These are phyloP conservation scores for Nemania diffusa DNA, from an alignment of 2,329 filamentous ascomycete genomes.

Conservation along the genomic window DNA sequence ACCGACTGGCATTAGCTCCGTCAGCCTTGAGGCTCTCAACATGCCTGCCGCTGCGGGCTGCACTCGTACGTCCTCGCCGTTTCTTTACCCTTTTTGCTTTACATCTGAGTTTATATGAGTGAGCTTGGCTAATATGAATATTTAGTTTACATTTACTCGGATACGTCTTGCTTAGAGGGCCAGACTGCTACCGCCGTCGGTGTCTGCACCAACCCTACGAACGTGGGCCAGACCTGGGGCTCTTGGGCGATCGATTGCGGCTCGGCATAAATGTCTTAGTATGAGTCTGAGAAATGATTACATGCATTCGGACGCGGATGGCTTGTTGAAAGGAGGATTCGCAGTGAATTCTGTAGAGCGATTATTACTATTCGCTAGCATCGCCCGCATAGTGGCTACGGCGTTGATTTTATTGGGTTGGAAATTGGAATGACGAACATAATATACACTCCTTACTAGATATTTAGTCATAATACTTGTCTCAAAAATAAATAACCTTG, in stretches of 20 bases:
- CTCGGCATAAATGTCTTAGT: conserved; percentile 3
- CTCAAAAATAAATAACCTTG: background rate
- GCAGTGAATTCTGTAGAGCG: conserved; percentile 10
- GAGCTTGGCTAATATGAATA: conserved; percentile 2
- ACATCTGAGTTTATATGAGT: background rate
- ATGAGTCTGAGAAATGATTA: background rate
- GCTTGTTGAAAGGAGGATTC: background rate
- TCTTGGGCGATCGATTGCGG: conserved; percentile 37
- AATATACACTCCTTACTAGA: conserved; percentile 20
- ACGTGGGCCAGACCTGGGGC: conserved; percentile 19
- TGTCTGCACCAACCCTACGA: conserved; percentile 26
- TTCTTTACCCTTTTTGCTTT: background rate
- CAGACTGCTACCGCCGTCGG: background rate
- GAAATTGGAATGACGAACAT: conserved; percentile 6
- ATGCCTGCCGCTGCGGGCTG: conserved; percentile 39
- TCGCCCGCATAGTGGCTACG: conserved; percentile 21
- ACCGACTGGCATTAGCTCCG: conserved; percentile 40
- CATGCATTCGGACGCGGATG: background rate
- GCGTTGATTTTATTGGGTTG: no score
- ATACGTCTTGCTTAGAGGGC: conserved; percentile 29
- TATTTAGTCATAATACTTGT: conserved; percentile 6
- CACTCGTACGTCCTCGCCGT: conserved; percentile 39
- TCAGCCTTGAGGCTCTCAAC: conserved; percentile 38
- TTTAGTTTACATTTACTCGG: conserved; percentile 38
- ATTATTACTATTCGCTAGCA: conserved; percentile 24